Percentiles rank a stretch among this genome's conserved stretches.
Conservation (phyloP, 2,329 filamentous ascomycete species). For the Amauroascus verrucosus region DNA sequence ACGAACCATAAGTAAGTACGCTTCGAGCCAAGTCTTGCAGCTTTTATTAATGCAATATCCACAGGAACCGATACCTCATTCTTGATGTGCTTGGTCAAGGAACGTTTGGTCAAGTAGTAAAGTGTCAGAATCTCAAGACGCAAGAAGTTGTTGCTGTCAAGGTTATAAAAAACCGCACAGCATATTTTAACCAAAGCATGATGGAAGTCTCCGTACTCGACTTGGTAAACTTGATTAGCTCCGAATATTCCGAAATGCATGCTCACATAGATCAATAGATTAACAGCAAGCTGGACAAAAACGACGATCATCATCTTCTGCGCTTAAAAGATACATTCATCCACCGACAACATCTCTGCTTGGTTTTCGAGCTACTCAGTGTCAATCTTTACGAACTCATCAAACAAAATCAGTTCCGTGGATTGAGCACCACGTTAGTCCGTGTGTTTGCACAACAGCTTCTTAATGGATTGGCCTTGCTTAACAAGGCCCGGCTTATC, state of each 20-base stretch:
- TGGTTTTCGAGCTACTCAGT: constrained; percentile 91
- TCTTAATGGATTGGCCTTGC: constrained; percentile 76
- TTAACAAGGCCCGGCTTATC: constrained; percentile 94
- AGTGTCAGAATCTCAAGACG: constrained; percentile 96
- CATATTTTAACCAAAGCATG: constrained; percentile 99
- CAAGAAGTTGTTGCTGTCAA: constrained; percentile 98
- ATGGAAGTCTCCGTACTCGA: constrained; percentile 99
- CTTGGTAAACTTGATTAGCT: constrained; percentile 50
- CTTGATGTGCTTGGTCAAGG: constrained; percentile 93
- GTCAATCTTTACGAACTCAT: constrained; percentile 98
- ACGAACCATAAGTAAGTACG: constrained; percentile 79
- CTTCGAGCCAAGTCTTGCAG: neutral
- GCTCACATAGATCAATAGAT: constrained; percentile 45
- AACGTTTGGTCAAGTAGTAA: constrained; percentile 96
- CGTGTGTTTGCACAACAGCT: constrained; percentile 96
- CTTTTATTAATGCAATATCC: constrained; percentile 10
- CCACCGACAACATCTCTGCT: constrained; percentile 87
- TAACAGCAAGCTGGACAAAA: constrained; percentile 98
- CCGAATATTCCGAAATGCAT: neutral
- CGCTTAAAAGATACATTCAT: constrained; percentile 97
- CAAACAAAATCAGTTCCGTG: constrained; percentile 98
- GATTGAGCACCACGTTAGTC: constrained; percentile 89
- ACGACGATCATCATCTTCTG: constrained; percentile 92
- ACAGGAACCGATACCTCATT: constrained; percentile 86
- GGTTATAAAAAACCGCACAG: constrained; percentile 97